These are phyloP conservation scores for Ascomycota sp. DNA, from an alignment of 2,329 filamentous ascomycete species.

Conservation along the genomic window DNA sequence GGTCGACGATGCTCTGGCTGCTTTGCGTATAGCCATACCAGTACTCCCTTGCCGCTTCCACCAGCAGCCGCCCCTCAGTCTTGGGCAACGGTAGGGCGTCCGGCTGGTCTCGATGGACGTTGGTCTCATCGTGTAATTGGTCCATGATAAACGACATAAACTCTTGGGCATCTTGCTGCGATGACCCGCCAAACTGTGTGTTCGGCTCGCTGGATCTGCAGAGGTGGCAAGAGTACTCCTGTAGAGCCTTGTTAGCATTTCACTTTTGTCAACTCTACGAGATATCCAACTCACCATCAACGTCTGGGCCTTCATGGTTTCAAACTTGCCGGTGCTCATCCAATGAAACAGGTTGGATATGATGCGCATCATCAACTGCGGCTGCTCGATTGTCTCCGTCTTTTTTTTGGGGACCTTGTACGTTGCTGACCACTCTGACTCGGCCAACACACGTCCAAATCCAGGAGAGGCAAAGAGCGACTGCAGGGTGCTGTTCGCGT, in stretches of 20 bases:
- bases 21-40: conserved; percentile 52
- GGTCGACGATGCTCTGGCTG: conserved; percentile 58
- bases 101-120: conserved; percentile 28
- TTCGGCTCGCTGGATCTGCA: conserved; percentile 10
- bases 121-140: conserved; percentile 72
- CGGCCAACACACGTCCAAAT: conserved; percentile 44
- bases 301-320: conserved; percentile 30
- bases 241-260: conserved; percentile 9
- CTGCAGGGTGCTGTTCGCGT: conserved; percentile 82
- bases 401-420: conserved; percentile 48
- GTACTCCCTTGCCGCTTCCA: conserved; percentile 47
- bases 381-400: conserved; percentile 29
- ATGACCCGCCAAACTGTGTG: conserved; percentile 43
- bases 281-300: conserved; percentile 30
- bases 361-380: conserved; percentile 39
- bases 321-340: conserved; percentile 30
- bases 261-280: not conserved
- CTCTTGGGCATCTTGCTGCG: conserved; percentile 83
- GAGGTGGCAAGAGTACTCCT: conserved; percentile 29
- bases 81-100: conserved; percentile 12
- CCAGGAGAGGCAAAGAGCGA: conserved; percentile 54
- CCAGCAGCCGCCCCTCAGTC: conserved; percentile 12
- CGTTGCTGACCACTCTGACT: conserved; percentile 36
- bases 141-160: conserved; percentile 70
- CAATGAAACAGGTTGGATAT: conserved; percentile 37